phyloP scores from a whole-genome alignment of 345 rosid species.

The Theobroma cacao region DNA sequence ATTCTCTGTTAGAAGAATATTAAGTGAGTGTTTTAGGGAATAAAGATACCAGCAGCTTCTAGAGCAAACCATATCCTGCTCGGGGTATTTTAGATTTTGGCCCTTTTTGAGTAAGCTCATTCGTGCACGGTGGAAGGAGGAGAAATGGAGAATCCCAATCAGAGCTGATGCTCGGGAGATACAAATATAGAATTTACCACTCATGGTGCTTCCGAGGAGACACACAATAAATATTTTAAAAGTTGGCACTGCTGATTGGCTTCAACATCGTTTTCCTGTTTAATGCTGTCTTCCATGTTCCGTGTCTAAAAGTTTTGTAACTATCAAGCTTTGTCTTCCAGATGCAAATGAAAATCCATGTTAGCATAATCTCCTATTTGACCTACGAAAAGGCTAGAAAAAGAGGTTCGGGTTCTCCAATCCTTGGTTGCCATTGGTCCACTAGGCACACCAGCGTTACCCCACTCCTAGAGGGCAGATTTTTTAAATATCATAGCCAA shows the following conservation, averaged over 20 bases:
- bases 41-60: constrained; percentile 13
- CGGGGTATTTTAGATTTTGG: constrained; percentile 1
- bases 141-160: constrained; percentile 9
- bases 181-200: neutral
- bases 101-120: neutral
- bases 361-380: neutral
- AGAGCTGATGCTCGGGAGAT: too few species aligned
- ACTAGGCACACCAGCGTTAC: neutral
- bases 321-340: neutral
- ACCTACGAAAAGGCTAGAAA: neutral
- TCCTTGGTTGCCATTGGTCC: neutral
- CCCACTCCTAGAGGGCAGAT: too few species aligned
- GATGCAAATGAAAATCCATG: neutral
- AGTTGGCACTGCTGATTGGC: neutral
- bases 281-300: neutral
- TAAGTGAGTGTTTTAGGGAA: constrained; percentile 7
- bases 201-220: neutral
- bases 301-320: neutral
- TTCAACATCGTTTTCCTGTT: neutral
- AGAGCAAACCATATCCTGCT: neutral
- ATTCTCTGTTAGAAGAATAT: constrained; percentile 8
- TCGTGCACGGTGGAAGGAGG: neutral
- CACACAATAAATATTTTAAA: neutral
- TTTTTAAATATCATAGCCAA: neutral
- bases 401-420: neutral